Base-by-base conservation (phyloP, 768 basidiomycete species). In the Trametes gibbosa region DNA sequence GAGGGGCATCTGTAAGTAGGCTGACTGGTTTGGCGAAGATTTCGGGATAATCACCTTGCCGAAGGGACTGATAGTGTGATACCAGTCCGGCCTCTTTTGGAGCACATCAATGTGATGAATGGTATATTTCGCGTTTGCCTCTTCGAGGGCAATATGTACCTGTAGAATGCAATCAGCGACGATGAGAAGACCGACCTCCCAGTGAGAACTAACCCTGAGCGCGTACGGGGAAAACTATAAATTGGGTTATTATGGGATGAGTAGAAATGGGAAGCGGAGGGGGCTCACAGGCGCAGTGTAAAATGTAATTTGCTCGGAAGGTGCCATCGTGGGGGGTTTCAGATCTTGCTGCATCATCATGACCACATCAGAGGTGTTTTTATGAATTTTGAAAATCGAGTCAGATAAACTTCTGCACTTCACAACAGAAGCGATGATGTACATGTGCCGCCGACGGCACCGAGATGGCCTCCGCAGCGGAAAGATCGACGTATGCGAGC, bases 41-140 rank as follows among this genome's bases (percentile, higher is more conserved):
- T 9, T 14, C 19, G 10, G 43, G 13, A 27, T 13, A 16, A 43
- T 19, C 24, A 84, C 86, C 78, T 86, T 87, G 72, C 81, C 79
- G 1, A 79, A 83, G 0, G 82, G 81, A 70, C 87, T 89, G 39
- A 89, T 79, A 56, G 82, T 77, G 0, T 79, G 76, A 66, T 84
- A 87, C 86, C 86, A 87, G 50, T 79, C 81, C 0, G 86, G 86
- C 71, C 87, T 89, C 72, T 84, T 83, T 62, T 55, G 41, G 6
- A 39, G 37, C 13, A 88, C 69, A 64, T 87, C 82, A 40, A 89
- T 79, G 61, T 85, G 79, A 56, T 74, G 84, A 10, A 75, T 69
- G 19, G 74, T 81, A 67, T 74, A 83, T 1, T 76, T 63, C 4
- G 79, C 74, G 1, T 77, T 73, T 1, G 80, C 77, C 63, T 87